phyloP scores from a whole-genome alignment of 2,329 filamentous ascomycete species.

The Aspergillus bombycis region DNA sequence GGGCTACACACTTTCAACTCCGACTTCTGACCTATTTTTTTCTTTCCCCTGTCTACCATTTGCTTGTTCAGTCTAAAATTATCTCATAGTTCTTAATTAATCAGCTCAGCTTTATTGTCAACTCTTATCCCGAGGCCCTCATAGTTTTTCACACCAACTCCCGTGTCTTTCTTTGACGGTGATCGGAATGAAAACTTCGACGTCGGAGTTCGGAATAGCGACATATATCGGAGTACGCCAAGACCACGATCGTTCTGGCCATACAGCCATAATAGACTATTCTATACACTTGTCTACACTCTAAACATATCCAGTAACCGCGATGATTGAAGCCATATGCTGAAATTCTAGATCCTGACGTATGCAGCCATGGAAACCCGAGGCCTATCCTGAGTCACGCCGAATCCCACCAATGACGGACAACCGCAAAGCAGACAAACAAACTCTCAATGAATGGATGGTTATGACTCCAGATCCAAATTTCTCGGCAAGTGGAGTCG shows the following conservation, averaged over 20 bases:
- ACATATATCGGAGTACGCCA: not conserved
- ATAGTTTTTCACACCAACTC: not conserved
- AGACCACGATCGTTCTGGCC: not conserved
- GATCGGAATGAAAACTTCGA: not conserved
- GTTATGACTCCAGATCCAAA: not conserved
- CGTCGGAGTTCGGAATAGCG: not conserved
- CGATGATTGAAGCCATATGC: not conserved
- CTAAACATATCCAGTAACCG: not conserved
- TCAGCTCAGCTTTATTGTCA: not conserved
- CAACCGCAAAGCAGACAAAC: not conserved
- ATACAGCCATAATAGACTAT: not conserved
- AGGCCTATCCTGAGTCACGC: not conserved
- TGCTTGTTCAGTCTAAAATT: not conserved
- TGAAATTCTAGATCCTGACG: not conserved
- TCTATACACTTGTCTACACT: not conserved
- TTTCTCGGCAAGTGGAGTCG: not conserved
- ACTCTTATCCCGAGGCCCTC: not conserved
- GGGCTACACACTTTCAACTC: not conserved
- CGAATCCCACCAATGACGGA: not conserved
- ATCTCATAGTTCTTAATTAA: not conserved
- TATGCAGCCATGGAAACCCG: not conserved
- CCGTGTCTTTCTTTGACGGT: not conserved
- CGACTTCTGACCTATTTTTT: not conserved
- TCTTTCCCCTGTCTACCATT: not conserved
- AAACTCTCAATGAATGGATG: not conserved